Evolutionary conservation across 345 rosid species (phyloP), one percentile per base, ranked within the genome.

Genomic region (Eutrema heterophyllum): DNA sequence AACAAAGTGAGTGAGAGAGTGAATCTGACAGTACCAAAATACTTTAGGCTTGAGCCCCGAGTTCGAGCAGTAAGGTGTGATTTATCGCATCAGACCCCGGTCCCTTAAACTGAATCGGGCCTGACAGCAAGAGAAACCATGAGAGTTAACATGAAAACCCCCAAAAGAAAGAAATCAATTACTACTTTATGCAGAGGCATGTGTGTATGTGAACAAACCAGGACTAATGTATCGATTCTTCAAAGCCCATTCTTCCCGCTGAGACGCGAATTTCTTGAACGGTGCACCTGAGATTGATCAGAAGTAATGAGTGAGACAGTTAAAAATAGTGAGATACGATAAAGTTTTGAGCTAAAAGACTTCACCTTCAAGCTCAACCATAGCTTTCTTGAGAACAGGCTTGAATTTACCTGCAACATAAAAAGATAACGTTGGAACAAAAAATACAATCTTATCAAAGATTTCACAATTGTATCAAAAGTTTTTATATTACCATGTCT

Each of bases 371-470:
- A 95, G 98, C 73, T 95, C 99, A 75, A 95, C 98, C 96, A 95
- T 95, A 63, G 99, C 98, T 85, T 95, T 95, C 91, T 95, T 95
- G 78, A 95, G 92, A 80, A 95, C 98, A 51, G 97, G 98, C 86
- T 95, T 95, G 82, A 81, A 90, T 74, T 86, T 95, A 46, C 98
- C 97, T 93, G 74, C 71, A 64, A 72, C 59, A 53, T 12, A 30
- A 21, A 49, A 53, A 53, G 13, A 12, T 6, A 13, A 70, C 5
- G 18, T 24, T 39, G 9, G 32, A 30, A 50, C 32, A 16, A 35
- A 41, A 7, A 21, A 24, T 8, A 8, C 38, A 18, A 18, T 29
- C 7, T 12, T 49, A 21, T 35, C 29, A 58, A 61, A 18, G 26
- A 24, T 15, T 46, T 27, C 5, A 43, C 71, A 46, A 26, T 1